Percentiles rank a stretch among this genome's conserved stretches.
phyloP scores from a whole-genome alignment of 331 rosid species.

The Spiraea crenata region DNA sequence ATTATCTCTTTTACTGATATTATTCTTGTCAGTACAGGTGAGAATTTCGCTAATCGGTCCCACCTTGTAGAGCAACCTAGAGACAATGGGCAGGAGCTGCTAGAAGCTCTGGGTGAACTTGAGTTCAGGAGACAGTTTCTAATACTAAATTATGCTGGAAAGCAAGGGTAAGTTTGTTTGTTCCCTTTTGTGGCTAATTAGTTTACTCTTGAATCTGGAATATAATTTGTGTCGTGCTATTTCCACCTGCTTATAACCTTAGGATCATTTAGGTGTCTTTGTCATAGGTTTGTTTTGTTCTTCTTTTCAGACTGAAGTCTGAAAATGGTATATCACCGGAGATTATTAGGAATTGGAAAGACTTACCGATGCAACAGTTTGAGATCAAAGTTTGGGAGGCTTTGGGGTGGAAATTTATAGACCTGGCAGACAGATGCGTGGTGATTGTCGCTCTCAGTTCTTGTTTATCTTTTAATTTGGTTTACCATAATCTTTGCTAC shows the following conservation, averaged over 20 bases:
- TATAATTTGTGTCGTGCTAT: too few species aligned
- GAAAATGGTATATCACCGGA: constrained; percentile 33
- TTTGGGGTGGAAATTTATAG: constrained; percentile 25
- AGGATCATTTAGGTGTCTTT: too few species aligned
- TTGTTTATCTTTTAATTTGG: background rate
- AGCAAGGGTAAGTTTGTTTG: constrained; percentile 32
- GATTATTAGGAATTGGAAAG: constrained; percentile 33
- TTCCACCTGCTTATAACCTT: too few species aligned
- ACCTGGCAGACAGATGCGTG: constrained; percentile 37
- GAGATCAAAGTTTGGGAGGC: constrained; percentile 49
- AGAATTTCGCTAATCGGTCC: background rate
- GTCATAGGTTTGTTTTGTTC: background rate
- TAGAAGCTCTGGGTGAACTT: constrained; percentile 62
- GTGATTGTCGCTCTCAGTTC: constrained; percentile 33
- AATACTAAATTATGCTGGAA: constrained; percentile 52
- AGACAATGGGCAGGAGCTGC: background rate
- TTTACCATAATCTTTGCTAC: background rate
- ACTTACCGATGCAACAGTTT: constrained; percentile 42
- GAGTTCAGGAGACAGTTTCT: constrained; percentile 72
- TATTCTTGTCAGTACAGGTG: background rate
- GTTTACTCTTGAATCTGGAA: background rate
- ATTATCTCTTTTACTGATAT: too few species aligned
- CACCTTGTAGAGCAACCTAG: too few species aligned
- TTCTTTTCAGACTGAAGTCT: constrained; percentile 21
- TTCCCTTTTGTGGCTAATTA: background rate